Evolutionary conservation across 495 filamentous ascomycete species (phyloP), one percentile per base, ranked within the genome.

Genomic region (Neurospora hispaniola): DNA sequence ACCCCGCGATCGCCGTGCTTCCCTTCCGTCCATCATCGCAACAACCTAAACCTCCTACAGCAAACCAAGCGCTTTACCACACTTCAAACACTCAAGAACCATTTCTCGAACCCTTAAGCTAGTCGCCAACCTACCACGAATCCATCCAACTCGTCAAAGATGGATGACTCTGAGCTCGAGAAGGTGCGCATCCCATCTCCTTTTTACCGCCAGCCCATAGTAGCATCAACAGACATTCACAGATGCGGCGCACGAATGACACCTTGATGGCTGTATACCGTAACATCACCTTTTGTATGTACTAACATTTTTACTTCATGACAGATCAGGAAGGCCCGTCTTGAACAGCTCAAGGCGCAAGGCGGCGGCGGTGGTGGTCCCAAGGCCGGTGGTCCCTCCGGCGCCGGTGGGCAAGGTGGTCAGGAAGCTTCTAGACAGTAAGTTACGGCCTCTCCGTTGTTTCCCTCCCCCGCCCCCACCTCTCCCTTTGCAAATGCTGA

Each of bases 91-190:
- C 27, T 18, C 54, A 6, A 35, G 14, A 66, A 66, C 3, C 43
- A n/a, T 69, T 42, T 38, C 40, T 69, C 11, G 11, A 20, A 43
- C 11, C 48, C 43, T 46, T 14, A 54, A 35, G 0, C 16, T 6
- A 59, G 27, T 46, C 41, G 70, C 70, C 27, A 46, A 68, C 44
- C 3, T n/a, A 35, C 14, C 54, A 14, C 54, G 54, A 66, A 66
- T 66, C 2, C 70, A 16, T n/a, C 35, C 18, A 27, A 71, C 31
- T 11, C 11, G 27, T 31, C 70, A 71, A 84, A 43, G 72, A 94
- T 96, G 93, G 91, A 90, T n/a, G 93, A 96, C 85, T 86, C 91
- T 79, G 93, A 97, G 79, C 82, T 97, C 71, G 93, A 94, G 81
- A 89, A 93, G 85, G 92, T 93, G 72, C 73, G 83, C 72, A 42